phyloP scores from a whole-genome alignment of 2,329 filamentous ascomycete species.

The Calonectria montana region DNA sequence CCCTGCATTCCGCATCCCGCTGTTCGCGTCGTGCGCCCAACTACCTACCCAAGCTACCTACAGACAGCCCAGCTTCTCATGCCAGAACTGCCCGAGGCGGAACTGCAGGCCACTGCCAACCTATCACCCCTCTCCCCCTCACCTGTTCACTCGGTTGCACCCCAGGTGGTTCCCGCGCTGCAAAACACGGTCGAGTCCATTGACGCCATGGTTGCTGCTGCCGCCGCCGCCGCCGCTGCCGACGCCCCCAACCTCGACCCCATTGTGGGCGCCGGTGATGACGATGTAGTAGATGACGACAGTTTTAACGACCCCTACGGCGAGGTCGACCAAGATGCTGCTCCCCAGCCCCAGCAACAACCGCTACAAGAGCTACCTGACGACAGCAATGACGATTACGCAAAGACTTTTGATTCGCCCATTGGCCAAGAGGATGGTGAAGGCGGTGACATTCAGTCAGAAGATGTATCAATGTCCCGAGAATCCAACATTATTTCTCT shows the following conservation, averaged over 20 bases:
- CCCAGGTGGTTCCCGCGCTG: slow-evolving; percentile 61
- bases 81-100: slow-evolving; percentile 56
- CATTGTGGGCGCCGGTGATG: slow-evolving; percentile 48
- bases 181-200: slow-evolving; percentile 64
- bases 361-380: slow-evolving; percentile 45
- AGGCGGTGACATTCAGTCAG: slow-evolving; percentile 49
- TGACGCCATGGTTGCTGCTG: slow-evolving; percentile 57
- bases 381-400: slow-evolving; percentile 60
- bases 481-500: slow-evolving; percentile 57
- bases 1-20: slow-evolving; percentile 22
- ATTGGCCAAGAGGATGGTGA: slow-evolving; percentile 50
- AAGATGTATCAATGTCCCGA: slow-evolving; percentile 57
- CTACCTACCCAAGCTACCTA: slow-evolving; percentile 29
- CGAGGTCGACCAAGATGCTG: slow-evolving; percentile 50
- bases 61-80: slow-evolving; percentile 50
- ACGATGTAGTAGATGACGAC: slow-evolving; percentile 57
- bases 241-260: slow-evolving; percentile 47
- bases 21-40: slow-evolving; percentile 15
- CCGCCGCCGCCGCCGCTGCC: slow-evolving; percentile 40
- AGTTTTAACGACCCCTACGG: slow-evolving; percentile 62
- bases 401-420: slow-evolving; percentile 63
- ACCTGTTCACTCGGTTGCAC: slow-evolving; percentile 58
- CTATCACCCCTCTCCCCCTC: slow-evolving; percentile 64
- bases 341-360: slow-evolving; percentile 41
- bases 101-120: slow-evolving; percentile 64